These are phyloP conservation scores for Wickerhamomyces canadensis DNA, from an alignment of 805 yeast species.

Conservation along the genomic window DNA sequence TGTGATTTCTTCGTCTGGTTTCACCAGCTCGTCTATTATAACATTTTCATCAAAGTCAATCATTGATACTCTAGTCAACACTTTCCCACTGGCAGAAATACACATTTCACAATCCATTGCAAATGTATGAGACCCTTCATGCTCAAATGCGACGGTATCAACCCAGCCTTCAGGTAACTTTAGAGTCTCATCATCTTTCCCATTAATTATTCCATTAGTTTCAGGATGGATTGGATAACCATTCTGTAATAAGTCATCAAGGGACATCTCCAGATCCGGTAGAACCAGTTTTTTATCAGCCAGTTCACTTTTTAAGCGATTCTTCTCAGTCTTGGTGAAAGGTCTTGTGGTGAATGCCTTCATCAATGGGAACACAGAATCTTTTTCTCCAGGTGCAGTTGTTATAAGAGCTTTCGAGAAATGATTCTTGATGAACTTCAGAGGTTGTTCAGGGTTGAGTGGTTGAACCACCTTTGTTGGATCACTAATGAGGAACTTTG, in stretches of 20 bases:
- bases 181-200: conserved; percentile 7
- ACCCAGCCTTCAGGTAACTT: conserved; percentile 37
- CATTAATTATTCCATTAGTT: conserved; percentile 14
- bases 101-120: conserved; percentile 97
- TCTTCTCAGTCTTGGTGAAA: conserved; percentile 50
- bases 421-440: conserved; percentile 26
- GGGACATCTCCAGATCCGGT: conserved; percentile 46
- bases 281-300: conserved; percentile 34
- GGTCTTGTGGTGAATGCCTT: conserved; percentile 53
- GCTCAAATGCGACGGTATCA: conserved; percentile 47
- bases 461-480: conserved; percentile 13
- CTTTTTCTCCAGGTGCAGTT: conserved; percentile 61
- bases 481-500: conserved; percentile 36
- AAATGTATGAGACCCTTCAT: conserved; percentile 58
- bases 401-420: conserved; percentile 46
- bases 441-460: conserved; percentile 1
- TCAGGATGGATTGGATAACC: conserved; percentile 59
- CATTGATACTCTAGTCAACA: conserved; percentile 71
- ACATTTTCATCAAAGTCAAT: conserved; percentile 57
- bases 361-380: conserved; percentile 46
- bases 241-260: conserved; percentile 42
- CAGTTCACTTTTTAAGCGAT: conserved; percentile 27
- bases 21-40: conserved; percentile 67
- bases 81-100: conserved; percentile 52
- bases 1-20: conserved; percentile 66